Evolutionary conservation across 176 grass and related monocot genomes (phyloP).

Genomic region (Carex myosuroides): DNA sequence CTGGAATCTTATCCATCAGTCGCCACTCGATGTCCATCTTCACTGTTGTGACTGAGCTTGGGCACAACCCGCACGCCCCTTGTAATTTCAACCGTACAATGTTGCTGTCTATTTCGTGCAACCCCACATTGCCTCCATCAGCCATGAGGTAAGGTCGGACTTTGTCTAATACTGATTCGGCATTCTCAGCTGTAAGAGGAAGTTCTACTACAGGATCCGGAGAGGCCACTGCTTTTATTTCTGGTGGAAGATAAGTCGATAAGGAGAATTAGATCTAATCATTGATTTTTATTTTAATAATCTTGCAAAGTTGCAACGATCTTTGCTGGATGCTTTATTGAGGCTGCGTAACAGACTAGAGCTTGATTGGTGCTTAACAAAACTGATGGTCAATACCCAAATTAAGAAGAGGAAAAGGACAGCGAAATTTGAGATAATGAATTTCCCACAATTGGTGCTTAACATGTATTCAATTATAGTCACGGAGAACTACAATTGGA

Average conservation of each 20-base stretch:
- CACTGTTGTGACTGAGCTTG: conserved; percentile 83
- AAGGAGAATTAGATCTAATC: neutral
- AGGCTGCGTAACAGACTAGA: neutral
- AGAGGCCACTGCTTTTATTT: conserved; percentile 70
- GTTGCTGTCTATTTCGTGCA: conserved; percentile 89
- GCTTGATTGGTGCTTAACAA: neutral
- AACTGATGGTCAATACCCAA: neutral
- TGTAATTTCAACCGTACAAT: conserved; percentile 78
- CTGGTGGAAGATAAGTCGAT: neutral
- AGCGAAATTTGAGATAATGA: no score
- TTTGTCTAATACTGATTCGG: conserved; percentile 85
- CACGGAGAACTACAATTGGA: no score
- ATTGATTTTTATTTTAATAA: neutral
- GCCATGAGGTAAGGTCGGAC: conserved; percentile 93
- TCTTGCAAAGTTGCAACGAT: neutral
- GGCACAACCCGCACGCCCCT: conserved; percentile 93
- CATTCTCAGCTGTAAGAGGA: conserved; percentile 84
- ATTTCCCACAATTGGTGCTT: no score
- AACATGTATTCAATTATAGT: no score
- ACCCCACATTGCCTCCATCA: conserved; percentile 80
- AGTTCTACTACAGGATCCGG: conserved; percentile 44
- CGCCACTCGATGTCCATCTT: conserved; percentile 87
- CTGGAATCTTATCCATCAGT: conserved; percentile 97
- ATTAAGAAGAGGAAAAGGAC: no score
- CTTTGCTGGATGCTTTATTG: neutral